Evolutionary conservation across 345 rosid species (phyloP).

Genomic region (Cardiospermum halicacabum): DNA sequence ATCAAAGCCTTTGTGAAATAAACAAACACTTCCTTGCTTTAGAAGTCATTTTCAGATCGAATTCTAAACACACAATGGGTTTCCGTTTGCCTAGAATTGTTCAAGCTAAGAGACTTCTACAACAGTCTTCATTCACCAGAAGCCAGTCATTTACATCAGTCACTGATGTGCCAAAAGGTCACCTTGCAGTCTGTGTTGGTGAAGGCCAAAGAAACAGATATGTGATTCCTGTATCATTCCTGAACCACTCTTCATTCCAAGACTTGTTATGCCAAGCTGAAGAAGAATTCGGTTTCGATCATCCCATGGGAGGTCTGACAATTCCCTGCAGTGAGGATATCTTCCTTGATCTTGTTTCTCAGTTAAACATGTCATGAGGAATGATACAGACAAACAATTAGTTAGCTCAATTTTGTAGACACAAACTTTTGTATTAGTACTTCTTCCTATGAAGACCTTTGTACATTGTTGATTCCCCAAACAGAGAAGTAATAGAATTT

Average conservation of each 20-base stretch:
- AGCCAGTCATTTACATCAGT: not conserved
- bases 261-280: constrained; percentile 28
- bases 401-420: not conserved
- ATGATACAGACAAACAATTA: too few species aligned
- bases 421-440: too few species aligned
- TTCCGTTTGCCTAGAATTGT: constrained; percentile 1
- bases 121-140: not conserved
- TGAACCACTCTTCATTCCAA: constrained; percentile 30
- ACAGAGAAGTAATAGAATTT: too few species aligned
- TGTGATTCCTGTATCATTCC: constrained; percentile 27
- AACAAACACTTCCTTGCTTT: too few species aligned
- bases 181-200: constrained; percentile 35
- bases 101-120: constrained; percentile 19
- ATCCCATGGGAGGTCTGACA: constrained; percentile 42
- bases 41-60: constrained; percentile 11
- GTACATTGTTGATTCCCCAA: too few species aligned
- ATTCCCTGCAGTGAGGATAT: constrained; percentile 34
- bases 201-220: constrained; percentile 34
- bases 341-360: constrained; percentile 32
- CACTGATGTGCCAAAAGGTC: constrained; percentile 31
- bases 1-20: too few species aligned
- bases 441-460: too few species aligned
- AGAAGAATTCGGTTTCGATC: constrained; percentile 36
- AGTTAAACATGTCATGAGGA: constrained; percentile 16
- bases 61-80: constrained; percentile 16